Conservation (phyloP, 2,329 filamentous ascomycete genomes). For the Arthroderma sp. region DNA sequence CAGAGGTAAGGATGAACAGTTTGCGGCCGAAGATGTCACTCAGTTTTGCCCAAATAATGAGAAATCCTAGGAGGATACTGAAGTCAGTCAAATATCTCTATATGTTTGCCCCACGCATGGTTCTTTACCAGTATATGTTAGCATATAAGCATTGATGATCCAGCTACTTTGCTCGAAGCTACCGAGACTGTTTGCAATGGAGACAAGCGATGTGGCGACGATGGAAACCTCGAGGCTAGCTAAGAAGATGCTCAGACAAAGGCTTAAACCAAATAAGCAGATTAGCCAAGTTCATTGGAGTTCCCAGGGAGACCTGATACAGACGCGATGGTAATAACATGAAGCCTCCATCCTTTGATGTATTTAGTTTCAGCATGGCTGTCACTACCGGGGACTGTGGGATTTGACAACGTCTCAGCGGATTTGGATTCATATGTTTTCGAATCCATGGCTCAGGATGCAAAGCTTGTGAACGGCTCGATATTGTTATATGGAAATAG, state of each 20-base stretch:
- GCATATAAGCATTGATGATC: constrained; percentile 38
- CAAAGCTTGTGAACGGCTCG: no score
- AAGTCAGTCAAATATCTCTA: neutral
- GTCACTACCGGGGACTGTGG: no score
- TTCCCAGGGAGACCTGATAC: neutral
- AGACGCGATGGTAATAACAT: neutral
- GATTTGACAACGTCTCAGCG: no score
- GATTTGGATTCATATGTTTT: no score
- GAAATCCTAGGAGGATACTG: constrained; percentile 19
- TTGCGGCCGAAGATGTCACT: constrained; percentile 35
- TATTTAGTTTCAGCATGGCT: neutral
- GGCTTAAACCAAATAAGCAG: constrained; percentile 5
- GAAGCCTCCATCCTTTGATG: neutral
- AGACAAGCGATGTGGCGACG: constrained; percentile 38
- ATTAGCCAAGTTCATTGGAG: neutral
- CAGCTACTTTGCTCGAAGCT: constrained; percentile 28
- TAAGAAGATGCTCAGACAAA: constrained; percentile 26
- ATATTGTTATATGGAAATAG: no score
- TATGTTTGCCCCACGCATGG: neutral
- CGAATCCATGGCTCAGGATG: no score
- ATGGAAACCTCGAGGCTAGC: constrained; percentile 38
- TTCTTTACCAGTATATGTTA: constrained; percentile 35
- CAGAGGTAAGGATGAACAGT: constrained; percentile 22
- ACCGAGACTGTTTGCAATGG: constrained; percentile 29
- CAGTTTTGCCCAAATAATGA: constrained; percentile 33